Evolutionary conservation across 345 rosid species (phyloP).

Genomic region (Corchorus capsularis): DNA sequence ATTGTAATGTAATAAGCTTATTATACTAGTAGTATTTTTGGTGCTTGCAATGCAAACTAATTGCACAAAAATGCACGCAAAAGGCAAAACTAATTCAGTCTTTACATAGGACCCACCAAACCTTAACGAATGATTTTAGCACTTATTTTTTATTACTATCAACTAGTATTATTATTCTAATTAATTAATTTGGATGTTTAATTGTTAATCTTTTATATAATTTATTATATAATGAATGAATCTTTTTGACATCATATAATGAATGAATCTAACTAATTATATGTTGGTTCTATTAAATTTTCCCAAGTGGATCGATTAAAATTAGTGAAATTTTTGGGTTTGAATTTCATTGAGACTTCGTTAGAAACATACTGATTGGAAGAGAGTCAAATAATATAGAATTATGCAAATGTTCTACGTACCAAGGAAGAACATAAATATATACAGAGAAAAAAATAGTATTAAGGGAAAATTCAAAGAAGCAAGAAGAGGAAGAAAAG

Average conservation of each 20-base stretch:
- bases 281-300: neutral
- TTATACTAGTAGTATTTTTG: neutral
- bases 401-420: neutral
- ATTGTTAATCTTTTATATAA: neutral
- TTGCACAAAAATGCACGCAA: slow-evolving; percentile 19
- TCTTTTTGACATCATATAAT: too few species aligned
- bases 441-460: neutral
- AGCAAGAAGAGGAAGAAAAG: neutral
- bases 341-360: neutral
- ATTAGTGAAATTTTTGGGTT: neutral
- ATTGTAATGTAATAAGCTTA: neutral
- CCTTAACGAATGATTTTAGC: slow-evolving; percentile 19
- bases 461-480: neutral
- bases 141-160: neutral
- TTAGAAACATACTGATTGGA: neutral
- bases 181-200: neutral
- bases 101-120: slow-evolving; percentile 20
- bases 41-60: neutral
- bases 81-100: slow-evolving; percentile 24
- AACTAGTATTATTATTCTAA: neutral
- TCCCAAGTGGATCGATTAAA: neutral
- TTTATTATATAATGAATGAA: too few species aligned
- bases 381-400: neutral
- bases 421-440: neutral
- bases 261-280: neutral